Percentiles rank a stretch among this genome's conserved stretches.
Evolutionary conservation across 1,139 yeast genomes (phyloP).

Genomic region (Saccharomyces hybrid): DNA sequence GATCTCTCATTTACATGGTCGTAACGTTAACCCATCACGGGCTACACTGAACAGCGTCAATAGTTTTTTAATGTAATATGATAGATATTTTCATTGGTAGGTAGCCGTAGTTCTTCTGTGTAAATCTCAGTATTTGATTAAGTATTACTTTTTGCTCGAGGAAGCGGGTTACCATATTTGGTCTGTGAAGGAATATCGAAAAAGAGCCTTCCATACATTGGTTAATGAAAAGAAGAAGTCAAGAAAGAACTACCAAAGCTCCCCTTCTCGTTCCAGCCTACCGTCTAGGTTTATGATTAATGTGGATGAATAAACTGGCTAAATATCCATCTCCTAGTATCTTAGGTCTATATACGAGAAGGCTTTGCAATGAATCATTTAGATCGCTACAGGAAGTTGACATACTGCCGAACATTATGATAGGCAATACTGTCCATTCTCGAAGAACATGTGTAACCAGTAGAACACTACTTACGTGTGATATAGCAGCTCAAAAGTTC

Average conservation of each 20-base stretch:
- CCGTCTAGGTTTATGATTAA: not conserved
- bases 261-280: not conserved
- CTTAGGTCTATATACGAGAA: not conserved
- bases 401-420: not conserved
- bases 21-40: slow-evolving; percentile 63
- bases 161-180: not conserved
- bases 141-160: not conserved
- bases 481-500: not conserved
- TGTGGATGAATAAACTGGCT: not conserved
- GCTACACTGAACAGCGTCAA: slow-evolving; percentile 65
- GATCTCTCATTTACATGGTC: slow-evolving; percentile 33
- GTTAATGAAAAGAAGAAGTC: not conserved
- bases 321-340: not conserved
- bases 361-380: not conserved
- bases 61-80: slow-evolving; percentile 35
- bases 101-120: too few relatives aligned
- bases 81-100: not conserved
- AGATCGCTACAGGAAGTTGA: not conserved
- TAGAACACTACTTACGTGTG: not conserved
- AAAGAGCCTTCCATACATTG: not conserved
- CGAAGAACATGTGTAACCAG: not conserved
- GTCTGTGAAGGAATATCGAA: not conserved
- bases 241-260: not conserved
- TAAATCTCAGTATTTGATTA: not conserved
- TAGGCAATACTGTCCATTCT: not conserved